phyloP scores from a whole-genome alignment of 345 rosid species.

The Gossypium stocksii region DNA sequence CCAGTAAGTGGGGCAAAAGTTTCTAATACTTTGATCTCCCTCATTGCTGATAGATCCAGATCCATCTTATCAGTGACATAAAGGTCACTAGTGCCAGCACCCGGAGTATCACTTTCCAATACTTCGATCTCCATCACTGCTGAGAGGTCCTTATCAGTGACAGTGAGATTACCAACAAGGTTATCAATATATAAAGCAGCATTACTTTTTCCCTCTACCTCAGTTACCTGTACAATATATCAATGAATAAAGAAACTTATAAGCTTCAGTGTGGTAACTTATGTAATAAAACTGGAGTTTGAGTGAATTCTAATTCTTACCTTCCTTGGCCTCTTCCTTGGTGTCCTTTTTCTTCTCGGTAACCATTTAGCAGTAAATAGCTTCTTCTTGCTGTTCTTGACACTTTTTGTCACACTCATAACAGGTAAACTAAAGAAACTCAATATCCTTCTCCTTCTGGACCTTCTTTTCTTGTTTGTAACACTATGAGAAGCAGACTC shows the following conservation, averaged over 20 bases:
- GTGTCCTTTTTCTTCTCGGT: neutral
- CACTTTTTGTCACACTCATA: too few species aligned
- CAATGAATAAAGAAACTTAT: neutral
- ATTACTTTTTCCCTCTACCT: neutral
- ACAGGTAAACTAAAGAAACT: neutral
- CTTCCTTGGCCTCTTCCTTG: neutral
- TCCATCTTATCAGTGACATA: too few species aligned
- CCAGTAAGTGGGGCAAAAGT: neutral
- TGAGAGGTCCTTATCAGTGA: neutral
- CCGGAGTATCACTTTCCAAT: neutral
- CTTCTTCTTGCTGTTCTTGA: neutral
- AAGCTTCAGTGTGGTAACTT: neutral
- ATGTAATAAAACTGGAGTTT: neutral
- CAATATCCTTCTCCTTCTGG: slow-evolving; percentile 18
- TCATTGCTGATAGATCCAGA: neutral
- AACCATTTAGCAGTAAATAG: neutral
- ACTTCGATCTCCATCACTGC: neutral
- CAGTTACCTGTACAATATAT: neutral
- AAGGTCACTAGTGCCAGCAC: too few species aligned
- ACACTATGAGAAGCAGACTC: too few species aligned
- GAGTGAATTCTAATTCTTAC: neutral
- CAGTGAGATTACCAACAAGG: too few species aligned
- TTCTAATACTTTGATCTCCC: too few species aligned
- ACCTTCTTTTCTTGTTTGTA: slow-evolving; percentile 18
- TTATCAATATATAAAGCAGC: neutral